These are phyloP conservation scores for Russula dissimulans DNA, from an alignment of 768 basidiomycete genomes.

Conservation along the genomic window DNA sequence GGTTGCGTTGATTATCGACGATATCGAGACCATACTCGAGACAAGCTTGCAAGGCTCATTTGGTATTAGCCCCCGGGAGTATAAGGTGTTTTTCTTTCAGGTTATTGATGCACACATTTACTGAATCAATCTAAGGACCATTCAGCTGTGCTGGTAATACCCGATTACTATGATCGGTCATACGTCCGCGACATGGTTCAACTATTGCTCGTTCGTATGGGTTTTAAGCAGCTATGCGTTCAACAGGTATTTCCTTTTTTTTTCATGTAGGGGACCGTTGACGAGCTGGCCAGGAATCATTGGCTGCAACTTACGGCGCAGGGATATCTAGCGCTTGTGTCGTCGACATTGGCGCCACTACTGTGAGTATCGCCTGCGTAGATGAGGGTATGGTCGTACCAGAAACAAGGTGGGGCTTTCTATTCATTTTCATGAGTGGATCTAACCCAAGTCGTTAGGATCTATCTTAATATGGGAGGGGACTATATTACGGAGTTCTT, in stretches of 20 bases:
- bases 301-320: slow-evolving; percentile 91
- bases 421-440: background rate
- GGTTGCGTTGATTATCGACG: slow-evolving; percentile 59
- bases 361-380: slow-evolving; percentile 82
- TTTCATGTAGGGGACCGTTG: background rate
- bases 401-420: slow-evolving; percentile 64
- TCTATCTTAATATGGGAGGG: slow-evolving; percentile 81
- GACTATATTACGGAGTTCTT: slow-evolving; percentile 93
- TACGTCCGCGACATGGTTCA: slow-evolving; percentile 76
- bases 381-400: slow-evolving; percentile 85
- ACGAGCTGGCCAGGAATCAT: slow-evolving; percentile 55
- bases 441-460: slow-evolving; percentile 33
- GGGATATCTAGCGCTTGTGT: slow-evolving; percentile 94
- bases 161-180: slow-evolving; percentile 80
- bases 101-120: background rate
- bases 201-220: slow-evolving; percentile 66
- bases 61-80: slow-evolving; percentile 42
- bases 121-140: slow-evolving; percentile 47
- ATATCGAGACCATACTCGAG: slow-evolving; percentile 64
- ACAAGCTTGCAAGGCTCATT: slow-evolving; percentile 53
- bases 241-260: slow-evolving; percentile 57
- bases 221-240: slow-evolving; percentile 87
- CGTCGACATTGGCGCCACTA: slow-evolving; percentile 84
- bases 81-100: slow-evolving; percentile 41
- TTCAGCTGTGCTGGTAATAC: slow-evolving; percentile 81